Percentiles rank a stretch among this genome's conserved stretches.
These are phyloP conservation scores for Opeltia flavorubescens DNA, from an alignment of 495 filamentous ascomycete genomes.

Conservation along the genomic window DNA sequence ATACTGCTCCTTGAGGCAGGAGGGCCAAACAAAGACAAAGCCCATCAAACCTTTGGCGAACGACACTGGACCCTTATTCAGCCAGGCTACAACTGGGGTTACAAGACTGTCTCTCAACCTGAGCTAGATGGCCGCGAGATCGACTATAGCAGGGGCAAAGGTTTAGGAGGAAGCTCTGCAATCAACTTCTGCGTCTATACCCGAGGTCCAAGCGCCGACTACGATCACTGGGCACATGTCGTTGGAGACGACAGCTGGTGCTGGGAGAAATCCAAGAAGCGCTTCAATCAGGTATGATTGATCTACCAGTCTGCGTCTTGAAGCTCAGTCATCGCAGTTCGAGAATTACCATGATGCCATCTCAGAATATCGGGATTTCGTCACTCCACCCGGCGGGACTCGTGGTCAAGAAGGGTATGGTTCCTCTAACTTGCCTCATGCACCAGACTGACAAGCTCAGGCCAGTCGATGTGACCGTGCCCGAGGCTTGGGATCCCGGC, in stretches of 20 bases:
- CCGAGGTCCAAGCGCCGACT: constrained; percentile 44
- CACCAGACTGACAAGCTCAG: constrained; percentile 50
- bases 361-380: constrained; percentile 25
- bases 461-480: constrained; percentile 59
- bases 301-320: not conserved
- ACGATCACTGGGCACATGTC: constrained; percentile 36
- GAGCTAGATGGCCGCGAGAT: constrained; percentile 35
- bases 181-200: constrained; percentile 52
- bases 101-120: constrained; percentile 42
- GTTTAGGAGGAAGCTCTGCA: constrained; percentile 44
- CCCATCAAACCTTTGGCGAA: constrained; percentile 35
- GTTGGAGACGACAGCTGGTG: constrained; percentile 30
- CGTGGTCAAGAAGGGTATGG: constrained; percentile 31
- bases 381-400: constrained; percentile 16
- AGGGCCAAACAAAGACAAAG: constrained; percentile 29
- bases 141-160: constrained; percentile 43
- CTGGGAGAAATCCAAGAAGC: constrained; percentile 33
- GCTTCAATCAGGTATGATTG: constrained; percentile 26
- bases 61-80: constrained; percentile 36
- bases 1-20: constrained; percentile 49
- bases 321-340: constrained; percentile 11
- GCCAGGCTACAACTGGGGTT: constrained; percentile 40
- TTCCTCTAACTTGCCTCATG: constrained; percentile 27
- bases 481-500: constrained; percentile 55
- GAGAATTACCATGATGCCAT: constrained; percentile 37